A percentile compares a stretch with the other conserved stretches of the same genome.
These are phyloP conservation scores for Trichosporon faecale DNA, from an alignment of 1,284 basidiomycete species.

Conservation along the genomic window DNA sequence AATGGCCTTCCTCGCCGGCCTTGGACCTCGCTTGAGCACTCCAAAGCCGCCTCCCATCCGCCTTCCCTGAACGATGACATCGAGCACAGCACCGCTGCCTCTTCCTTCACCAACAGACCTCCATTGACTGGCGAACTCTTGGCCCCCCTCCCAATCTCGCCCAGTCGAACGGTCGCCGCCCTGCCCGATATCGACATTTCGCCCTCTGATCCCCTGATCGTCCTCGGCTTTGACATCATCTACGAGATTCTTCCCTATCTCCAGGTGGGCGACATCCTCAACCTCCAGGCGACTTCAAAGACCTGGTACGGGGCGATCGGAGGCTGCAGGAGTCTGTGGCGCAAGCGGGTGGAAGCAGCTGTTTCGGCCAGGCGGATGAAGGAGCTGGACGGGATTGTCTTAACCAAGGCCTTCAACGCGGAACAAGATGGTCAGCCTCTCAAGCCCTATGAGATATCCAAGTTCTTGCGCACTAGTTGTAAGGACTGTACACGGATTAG, in stretches of 20 bases:
- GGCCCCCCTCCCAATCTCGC: background rate
- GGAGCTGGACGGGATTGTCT: background rate
- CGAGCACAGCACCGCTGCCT: background rate
- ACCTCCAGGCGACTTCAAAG: background rate
- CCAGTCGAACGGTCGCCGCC: background rate
- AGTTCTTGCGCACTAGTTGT: background rate
- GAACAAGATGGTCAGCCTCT: background rate
- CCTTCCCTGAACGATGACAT: background rate
- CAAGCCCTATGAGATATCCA: background rate
- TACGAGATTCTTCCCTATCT: background rate
- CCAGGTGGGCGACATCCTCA: background rate
- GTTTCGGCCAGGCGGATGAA: background rate
- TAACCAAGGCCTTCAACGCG: background rate
- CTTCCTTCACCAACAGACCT: background rate
- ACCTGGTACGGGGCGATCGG: background rate
- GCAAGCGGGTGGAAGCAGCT: background rate
- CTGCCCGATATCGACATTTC: background rate
- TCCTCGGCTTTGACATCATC: background rate
- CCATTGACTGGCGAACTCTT: background rate
- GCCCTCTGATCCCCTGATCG: background rate
- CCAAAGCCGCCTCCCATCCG: background rate
- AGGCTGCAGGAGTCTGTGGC: background rate
- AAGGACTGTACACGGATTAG: background rate
- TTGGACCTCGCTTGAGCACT: background rate
- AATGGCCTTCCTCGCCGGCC: background rate